A percentile compares a stretch with the other conserved stretches of the same genome.
Evolutionary conservation across 2,329 filamentous ascomycete species (phyloP).

Genomic region (Scleromitrula shiraiana): DNA sequence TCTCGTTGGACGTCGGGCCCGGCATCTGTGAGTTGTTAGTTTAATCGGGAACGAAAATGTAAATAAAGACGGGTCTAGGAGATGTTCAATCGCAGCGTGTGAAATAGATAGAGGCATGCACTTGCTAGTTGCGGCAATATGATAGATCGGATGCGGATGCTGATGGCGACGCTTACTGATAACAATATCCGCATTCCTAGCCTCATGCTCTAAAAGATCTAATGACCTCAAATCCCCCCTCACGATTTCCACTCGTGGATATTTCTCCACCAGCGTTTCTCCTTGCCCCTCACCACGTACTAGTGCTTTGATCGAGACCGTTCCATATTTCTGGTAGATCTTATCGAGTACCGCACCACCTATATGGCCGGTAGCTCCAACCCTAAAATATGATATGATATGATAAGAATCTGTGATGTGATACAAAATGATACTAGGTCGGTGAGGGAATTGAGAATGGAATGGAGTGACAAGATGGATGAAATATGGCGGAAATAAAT

Average conservation of each 20-base stretch:
- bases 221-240: conserved; percentile 8
- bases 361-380: conserved; percentile 15
- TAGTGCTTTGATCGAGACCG: neutral
- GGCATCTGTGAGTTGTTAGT: neutral
- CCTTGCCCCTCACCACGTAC: conserved; percentile 9
- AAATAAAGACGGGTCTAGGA: no score
- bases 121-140: no score
- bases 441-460: no score
- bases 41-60: no score
- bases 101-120: no score
- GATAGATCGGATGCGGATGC: no score
- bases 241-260: conserved; percentile 5
- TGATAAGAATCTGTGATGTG: neutral
- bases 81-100: no score
- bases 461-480: neutral
- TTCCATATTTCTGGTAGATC: neutral
- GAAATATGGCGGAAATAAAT: neutral
- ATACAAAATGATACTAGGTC: no score
- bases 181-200: conserved; percentile 10
- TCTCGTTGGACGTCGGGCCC: conserved; percentile 10
- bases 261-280: conserved; percentile 1
- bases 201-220: conserved; percentile 7
- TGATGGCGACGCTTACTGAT: no score
- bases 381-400: neutral
- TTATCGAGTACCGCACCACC: conserved; percentile 13